Evolutionary conservation across 2,329 filamentous ascomycete species (phyloP), one percentile per base, ranked within the genome.

Genomic region (Calcarisporium arbuscula): DNA sequence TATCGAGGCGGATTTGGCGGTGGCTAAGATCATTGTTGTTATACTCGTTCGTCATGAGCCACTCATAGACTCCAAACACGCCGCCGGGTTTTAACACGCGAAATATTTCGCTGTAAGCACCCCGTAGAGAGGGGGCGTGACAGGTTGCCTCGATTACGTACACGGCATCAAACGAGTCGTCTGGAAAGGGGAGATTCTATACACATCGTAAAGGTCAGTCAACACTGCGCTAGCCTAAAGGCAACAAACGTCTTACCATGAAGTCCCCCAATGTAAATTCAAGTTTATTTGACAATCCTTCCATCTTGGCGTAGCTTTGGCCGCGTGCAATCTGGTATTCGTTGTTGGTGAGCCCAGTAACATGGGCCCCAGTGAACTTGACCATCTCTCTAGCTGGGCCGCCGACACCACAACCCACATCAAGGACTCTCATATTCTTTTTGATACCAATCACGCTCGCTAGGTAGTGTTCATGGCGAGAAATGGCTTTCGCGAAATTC

Each of bases 101-200:
- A 76, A 82, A 89, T 54, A 96, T 96, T 62, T 96, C 83, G 57
- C 78, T 82, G 70, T 98, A 98, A 46, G 95, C 88, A 39, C 86
- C 89, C 53, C 88, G 84, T 7, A 96, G 78, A 28, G 80, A 83
- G 27, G 90, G 92, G 1, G 92, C 92, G 60, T 98, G 92, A 32
- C 94, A 85, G 4, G 92, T 98, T 4, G 92, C 92, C 66, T 98
- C 92, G 49, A 98, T 96, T 35, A 89, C 90, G 57, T 96, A 96
- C 34, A 95, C 86, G 38, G 87, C 88, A 51, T 96, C 92, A 62
- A 96, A 96, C 15, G 71, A 77, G 71, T 94, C 86, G 55, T 92
- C 85, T 30, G 85, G 81, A 70, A 96, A 96, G 16, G 80, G 80
- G 86, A 96, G 94, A 80, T 95, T 87, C 80, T 84, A 17, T 14